Base-by-base conservation (phyloP, 2,329 filamentous ascomycete species). In the Cadophora malorum region DNA sequence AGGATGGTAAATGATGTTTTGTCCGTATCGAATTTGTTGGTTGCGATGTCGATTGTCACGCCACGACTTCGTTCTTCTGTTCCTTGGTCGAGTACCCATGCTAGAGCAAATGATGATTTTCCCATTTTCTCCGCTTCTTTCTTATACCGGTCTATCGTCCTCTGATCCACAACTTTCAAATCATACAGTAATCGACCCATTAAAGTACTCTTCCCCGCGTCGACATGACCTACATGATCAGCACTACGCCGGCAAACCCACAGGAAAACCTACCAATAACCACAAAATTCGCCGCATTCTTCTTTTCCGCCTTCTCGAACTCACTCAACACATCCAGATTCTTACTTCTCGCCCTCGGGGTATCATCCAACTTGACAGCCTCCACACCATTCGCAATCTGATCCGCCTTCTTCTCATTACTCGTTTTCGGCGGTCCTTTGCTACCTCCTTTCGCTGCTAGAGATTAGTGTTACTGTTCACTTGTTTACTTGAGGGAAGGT, bases 11-110 rank as follows among this genome's bases (percentile, higher is more conserved):
- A 98, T 12, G 86, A 87, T 0, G 93, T 96, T 63, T 86, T 91
- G 0, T 92, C 89, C 0, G 96, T 99, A 77, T 96, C 92, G 76
- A 99, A 99, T 71, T 94, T 90, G 77, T 97, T 97, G 21, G 92
- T 97, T 9, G 96, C 95, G 76, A 98, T 96, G 77, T 99, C 96
- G 60, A 99, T 97, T 0, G 96, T 99, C 8, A 99, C 93, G 55
- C 96, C 96, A 67, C 94, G 89, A 67, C 88, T 90, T 71, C 96
- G 87, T 79, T 99, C 96, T 77, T 99, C 96, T 0, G 89, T 88
- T 23, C 93, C 90, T 78, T 97, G 92, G 78, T 99, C 96, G 80
- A 99, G 87, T 2, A 99, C 93, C 96, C 96, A 99, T 0, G 96
- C 96, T 25, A 99, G 85, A 14, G 95, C 95, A 80, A 99, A 99